Percentiles rank a stretch among this genome's conserved stretches.
phyloP scores from a whole-genome alignment of 257 asterid genomes.

The Solanum virginianum region DNA sequence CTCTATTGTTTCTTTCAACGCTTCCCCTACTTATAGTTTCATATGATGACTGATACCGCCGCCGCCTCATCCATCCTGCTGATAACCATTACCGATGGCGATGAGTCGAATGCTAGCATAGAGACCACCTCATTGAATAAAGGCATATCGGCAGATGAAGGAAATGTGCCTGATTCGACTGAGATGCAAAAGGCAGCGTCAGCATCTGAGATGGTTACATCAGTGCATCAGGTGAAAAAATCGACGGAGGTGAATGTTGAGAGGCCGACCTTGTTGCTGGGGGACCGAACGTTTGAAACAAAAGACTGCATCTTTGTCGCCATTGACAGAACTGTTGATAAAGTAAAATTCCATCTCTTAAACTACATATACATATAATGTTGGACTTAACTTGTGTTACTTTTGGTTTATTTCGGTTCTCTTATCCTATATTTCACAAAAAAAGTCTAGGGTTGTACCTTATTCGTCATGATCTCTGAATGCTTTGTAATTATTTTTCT shows the following conservation, averaged over 20 bases:
- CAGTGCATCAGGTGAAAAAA: background rate
- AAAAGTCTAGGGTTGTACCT: background rate
- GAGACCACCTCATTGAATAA: background rate
- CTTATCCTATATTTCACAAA: background rate
- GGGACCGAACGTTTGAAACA: conserved; percentile 14
- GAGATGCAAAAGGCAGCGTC: background rate
- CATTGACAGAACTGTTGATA: conserved; percentile 18
- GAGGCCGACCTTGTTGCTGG: conserved; percentile 22
- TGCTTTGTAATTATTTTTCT: background rate
- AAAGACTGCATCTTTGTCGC: conserved; percentile 21
- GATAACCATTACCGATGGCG: background rate
- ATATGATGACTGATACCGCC: background rate
- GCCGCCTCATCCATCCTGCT: background rate
- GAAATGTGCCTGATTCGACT: background rate
- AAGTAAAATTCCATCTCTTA: background rate
- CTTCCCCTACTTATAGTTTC: background rate
- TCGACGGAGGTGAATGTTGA: conserved; percentile 6
- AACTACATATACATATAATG: background rate
- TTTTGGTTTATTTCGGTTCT: background rate
- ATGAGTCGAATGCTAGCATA: background rate
- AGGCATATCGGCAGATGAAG: background rate
- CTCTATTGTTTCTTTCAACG: background rate
- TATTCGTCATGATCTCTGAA: background rate
- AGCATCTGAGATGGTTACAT: background rate
- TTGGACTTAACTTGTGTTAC: background rate